A percentile compares a stretch with the other conserved stretches of the same genome.
Evolutionary conservation across 2,329 filamentous ascomycete genomes (phyloP).

Genomic region (Diaporthe longicolla): DNA sequence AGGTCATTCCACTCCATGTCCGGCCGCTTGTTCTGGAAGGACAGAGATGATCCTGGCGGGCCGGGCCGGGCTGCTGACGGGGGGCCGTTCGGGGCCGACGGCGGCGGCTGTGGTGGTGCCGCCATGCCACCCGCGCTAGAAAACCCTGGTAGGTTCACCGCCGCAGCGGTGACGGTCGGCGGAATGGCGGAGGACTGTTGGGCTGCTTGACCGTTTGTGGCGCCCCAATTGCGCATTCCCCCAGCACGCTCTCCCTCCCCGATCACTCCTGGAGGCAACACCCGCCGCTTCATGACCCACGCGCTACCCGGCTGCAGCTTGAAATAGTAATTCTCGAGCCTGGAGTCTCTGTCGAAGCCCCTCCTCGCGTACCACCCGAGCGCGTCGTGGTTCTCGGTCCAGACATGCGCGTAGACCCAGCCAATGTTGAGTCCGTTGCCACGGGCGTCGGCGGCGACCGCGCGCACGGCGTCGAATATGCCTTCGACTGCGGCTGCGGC

Average conservation of each 20-base stretch:
- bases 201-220: neutral
- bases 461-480: conserved; percentile 57
- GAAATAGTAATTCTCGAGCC: conserved; percentile 72
- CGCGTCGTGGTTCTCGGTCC: conserved; percentile 76
- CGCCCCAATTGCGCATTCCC: conserved; percentile 41
- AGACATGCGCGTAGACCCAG: conserved; percentile 72
- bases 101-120: conserved; percentile 36
- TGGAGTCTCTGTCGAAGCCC: conserved; percentile 66
- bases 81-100: conserved; percentile 21
- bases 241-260: too few species aligned
- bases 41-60: conserved; percentile 53
- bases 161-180: conserved; percentile 49
- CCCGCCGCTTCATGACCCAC: conserved; percentile 68
- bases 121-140: conserved; percentile 31
- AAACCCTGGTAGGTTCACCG: conserved; percentile 47
- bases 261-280: conserved; percentile 48
- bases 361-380: conserved; percentile 73
- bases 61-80: conserved; percentile 42
- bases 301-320: conserved; percentile 73
- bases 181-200: conserved; percentile 18
- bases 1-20: conserved; percentile 77
- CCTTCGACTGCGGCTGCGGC: conserved; percentile 70
- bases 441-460: conserved; percentile 50
- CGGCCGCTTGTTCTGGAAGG: conserved; percentile 72
- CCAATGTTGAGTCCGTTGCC: conserved; percentile 28